Evolutionary conservation across 2,329 filamentous ascomycete genomes (phyloP).

Genomic region (Fusarium sp.): DNA sequence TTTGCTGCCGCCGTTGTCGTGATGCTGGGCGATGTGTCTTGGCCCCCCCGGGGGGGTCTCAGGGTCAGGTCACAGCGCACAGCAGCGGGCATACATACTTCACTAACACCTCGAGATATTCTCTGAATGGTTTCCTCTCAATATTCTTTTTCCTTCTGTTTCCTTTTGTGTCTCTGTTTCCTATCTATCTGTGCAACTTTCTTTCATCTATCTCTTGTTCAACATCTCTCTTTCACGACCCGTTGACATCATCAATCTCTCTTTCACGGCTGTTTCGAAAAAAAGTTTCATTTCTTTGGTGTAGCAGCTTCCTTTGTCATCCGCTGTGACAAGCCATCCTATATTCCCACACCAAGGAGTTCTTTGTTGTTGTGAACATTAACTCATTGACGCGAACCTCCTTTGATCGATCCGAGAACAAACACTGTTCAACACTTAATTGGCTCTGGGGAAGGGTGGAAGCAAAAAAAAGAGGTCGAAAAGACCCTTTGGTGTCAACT

Average conservation of each 20-base stretch:
- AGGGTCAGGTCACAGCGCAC: constrained; percentile 1
- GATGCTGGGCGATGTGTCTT: constrained; percentile 5
- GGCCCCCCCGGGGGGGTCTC: neutral
- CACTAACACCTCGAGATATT: neutral
- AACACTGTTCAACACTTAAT: constrained; percentile 22
- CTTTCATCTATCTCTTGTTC: constrained; percentile 2
- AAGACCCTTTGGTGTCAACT: constrained; percentile 6
- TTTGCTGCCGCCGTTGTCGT: constrained; percentile 15
- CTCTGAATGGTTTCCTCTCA: constrained; percentile 1
- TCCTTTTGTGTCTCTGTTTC: constrained; percentile 21
- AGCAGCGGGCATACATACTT: neutral
- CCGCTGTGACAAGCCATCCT: constrained; percentile 18
- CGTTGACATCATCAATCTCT: constrained; percentile 7
- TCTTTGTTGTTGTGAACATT: neutral
- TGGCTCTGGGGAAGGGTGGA: constrained; percentile 1
- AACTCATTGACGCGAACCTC: constrained; percentile 27
- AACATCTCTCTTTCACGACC: constrained; percentile 23
- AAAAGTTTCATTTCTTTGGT: neutral
- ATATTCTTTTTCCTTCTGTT: constrained; percentile 10
- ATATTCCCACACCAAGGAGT: constrained; percentile 1
- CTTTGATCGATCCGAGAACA: constrained; percentile 26
- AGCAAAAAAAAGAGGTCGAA: neutral
- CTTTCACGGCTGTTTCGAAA: constrained; percentile 23
- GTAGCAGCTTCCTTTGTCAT: constrained; percentile 24
- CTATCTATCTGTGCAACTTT: constrained; percentile 17